These are phyloP conservation scores for Spergularia bocconei DNA, from an alignment of 148 eudicot species.

Conservation along the genomic window DNA sequence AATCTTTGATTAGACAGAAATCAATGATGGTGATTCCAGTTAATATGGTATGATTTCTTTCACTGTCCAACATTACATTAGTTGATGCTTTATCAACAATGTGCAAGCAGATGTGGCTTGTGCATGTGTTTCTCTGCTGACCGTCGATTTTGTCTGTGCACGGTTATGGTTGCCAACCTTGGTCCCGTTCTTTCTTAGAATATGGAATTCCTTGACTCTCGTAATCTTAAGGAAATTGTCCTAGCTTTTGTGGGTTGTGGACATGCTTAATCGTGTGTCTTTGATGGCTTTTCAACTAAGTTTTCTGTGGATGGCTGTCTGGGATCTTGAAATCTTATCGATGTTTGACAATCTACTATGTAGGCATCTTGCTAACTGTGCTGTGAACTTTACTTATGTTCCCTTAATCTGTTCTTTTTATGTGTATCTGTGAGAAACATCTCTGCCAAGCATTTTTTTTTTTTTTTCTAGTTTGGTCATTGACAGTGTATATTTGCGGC, in stretches of 20 bases:
- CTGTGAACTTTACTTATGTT: neutral
- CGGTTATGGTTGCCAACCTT: too few species aligned
- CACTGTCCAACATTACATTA: neutral
- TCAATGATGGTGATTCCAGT: conserved; percentile 96
- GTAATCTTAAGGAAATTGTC: too few species aligned
- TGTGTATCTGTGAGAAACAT: neutral
- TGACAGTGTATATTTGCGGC: neutral
- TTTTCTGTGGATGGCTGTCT: neutral
- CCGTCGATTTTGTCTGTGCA: too few species aligned
- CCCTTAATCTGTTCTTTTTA: neutral
- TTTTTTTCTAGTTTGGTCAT: neutral
- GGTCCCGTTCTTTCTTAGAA: too few species aligned
- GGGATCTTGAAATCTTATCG: neutral
- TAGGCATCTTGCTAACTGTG: neutral
- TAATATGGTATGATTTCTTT: conserved; percentile 51
- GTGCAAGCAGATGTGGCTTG: too few species aligned
- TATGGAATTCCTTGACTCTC: too few species aligned
- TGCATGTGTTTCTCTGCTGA: too few species aligned
- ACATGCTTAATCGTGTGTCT: neutral
- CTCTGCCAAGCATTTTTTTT: neutral
- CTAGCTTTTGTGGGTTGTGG: too few species aligned
- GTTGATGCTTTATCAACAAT: neutral
- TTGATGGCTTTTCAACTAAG: neutral
- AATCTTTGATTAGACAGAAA: conserved; percentile 94
- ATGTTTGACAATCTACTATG: neutral